Evolutionary conservation across 23 red algal genomes (phyloP), one percentile per base, ranked within the genome.

Genomic region (Pyropia haitanensis): DNA sequence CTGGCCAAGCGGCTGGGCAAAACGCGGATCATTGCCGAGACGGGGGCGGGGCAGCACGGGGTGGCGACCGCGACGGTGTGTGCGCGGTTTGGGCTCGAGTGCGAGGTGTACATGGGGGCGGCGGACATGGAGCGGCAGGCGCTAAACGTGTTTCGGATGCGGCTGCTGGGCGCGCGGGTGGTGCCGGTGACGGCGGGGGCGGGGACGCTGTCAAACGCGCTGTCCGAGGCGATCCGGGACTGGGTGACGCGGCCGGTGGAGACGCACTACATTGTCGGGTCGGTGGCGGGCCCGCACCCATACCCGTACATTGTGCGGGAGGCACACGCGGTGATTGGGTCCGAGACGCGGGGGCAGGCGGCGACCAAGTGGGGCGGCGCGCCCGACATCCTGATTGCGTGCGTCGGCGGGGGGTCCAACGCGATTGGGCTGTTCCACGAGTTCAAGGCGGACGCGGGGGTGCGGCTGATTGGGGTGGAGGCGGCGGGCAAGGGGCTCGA

Each of bases 171-270:
- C 29, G 75, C 82, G 18, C 61, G 69, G 60, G 72, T 78, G n/a
- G 29, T 65, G 7, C 54, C 65, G 6, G 82, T 80, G 50, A 65
- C 62, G 26, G 32, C 18, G 26, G 73, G 82, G 30, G 72, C 72
- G 13, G 75, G 51, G 24, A 80, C 73, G 17, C 49, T 80, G 14
- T 82, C 62, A 2, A 77, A 78, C 56, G 82, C 82, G 8, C 61
- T 80, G n/a, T 79, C 72, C 14, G 82, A 78, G 50, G 82, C 82
- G 22, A 78, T 80, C 57, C 53, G 72, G n/a, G 75, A 88, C 75
- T 78, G 75, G 73, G 82, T 78, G 15, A 80, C 82, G 2, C 32
- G 69, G 21, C 73, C 82, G 18, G 22, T 33, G 46, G 60, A 59
- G 34, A 78, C 75, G 51, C 72, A 78, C 61, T 79, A 78, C 52